A percentile compares a stretch with the other conserved stretches of the same genome.
These are phyloP conservation scores for Gracilaria domingensis DNA, from an alignment of 23 red algal genomes.

Conservation along the genomic window DNA sequence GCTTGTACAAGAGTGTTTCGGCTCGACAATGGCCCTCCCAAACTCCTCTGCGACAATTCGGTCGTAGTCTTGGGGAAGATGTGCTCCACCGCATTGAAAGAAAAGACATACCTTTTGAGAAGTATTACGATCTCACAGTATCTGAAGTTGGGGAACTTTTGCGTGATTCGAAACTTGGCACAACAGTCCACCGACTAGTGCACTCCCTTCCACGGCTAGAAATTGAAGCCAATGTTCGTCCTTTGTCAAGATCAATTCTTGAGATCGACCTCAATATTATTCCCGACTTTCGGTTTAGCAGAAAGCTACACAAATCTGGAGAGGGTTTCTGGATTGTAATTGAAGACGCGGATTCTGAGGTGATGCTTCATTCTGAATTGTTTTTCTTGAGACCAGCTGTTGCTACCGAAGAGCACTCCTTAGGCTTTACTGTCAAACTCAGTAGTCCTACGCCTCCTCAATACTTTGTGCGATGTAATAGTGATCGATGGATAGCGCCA, in stretches of 20 bases:
- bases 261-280: conserved; percentile 76
- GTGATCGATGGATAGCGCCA: conserved; percentile 89
- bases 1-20: conserved; percentile 67
- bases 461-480: conserved; percentile 79
- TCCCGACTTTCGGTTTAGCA: conserved; percentile 82
- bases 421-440: conserved; percentile 53
- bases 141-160: conserved; percentile 82
- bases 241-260: conserved; percentile 74
- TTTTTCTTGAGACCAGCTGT: conserved; percentile 69
- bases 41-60: conserved; percentile 87
- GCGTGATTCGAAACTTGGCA: conserved; percentile 62
- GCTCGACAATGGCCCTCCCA: conserved; percentile 83
- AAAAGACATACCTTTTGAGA: conserved; percentile 82
- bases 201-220: conserved; percentile 83
- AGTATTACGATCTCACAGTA: conserved; percentile 71
- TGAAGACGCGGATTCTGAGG: conserved; percentile 74
- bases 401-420: conserved; percentile 45
- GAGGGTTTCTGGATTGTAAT: conserved; percentile 85
- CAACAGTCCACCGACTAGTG: conserved; percentile 69
- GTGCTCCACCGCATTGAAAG: conserved; percentile 78
- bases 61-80: conserved; percentile 41
- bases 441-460: conserved; percentile 58
- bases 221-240: conserved; percentile 75
- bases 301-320: conserved; percentile 64
- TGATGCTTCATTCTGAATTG: conserved; percentile 74